Conservation (phyloP, 192 early-diverging fungal genomes). For the Coemansia javaensis region DNA sequence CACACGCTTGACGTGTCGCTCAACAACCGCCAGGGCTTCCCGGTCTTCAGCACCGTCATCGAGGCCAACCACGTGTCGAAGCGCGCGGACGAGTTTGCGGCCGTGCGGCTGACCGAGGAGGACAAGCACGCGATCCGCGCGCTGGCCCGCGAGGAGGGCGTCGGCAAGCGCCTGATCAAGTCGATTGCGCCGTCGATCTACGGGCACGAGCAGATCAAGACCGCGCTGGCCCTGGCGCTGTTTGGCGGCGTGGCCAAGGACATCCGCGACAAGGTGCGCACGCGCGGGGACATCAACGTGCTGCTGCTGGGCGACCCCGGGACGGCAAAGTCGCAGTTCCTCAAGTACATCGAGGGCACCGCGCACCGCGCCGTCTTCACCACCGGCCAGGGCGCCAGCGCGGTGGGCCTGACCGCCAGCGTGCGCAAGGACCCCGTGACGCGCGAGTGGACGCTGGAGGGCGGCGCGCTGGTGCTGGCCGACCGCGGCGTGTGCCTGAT, state of each 20-base stretch:
- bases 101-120: conserved; percentile 84
- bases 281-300: conserved; percentile 97
- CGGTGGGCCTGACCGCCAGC: conserved; percentile 79
- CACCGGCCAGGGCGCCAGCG: conserved; percentile 80
- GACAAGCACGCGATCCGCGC: conserved; percentile 73
- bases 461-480: conserved; percentile 83
- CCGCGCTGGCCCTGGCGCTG: conserved; percentile 85
- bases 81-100: conserved; percentile 84
- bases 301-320: conserved; percentile 87
- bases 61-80: conserved; percentile 94
- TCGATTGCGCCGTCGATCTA: conserved; percentile 98
- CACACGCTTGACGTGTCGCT: conserved; percentile 90
- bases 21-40: conserved; percentile 91
- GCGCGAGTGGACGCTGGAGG: conserved; percentile 85
- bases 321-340: conserved; percentile 82
- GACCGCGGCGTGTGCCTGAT: conserved; percentile 84
- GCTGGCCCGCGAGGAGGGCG: conserved; percentile 70
- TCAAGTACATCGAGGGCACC: conserved; percentile 82
- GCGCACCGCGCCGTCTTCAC: conserved; percentile 82
- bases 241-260: conserved; percentile 97
- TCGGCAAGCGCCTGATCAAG: conserved; percentile 83
- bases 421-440: conserved; percentile 82
- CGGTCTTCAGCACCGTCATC: conserved; percentile 92
- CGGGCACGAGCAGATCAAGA: conserved; percentile 97
- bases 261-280: conserved; percentile 87